phyloP scores from a whole-genome alignment of 208 protist species.

The Crithidia mellificae region DNA sequence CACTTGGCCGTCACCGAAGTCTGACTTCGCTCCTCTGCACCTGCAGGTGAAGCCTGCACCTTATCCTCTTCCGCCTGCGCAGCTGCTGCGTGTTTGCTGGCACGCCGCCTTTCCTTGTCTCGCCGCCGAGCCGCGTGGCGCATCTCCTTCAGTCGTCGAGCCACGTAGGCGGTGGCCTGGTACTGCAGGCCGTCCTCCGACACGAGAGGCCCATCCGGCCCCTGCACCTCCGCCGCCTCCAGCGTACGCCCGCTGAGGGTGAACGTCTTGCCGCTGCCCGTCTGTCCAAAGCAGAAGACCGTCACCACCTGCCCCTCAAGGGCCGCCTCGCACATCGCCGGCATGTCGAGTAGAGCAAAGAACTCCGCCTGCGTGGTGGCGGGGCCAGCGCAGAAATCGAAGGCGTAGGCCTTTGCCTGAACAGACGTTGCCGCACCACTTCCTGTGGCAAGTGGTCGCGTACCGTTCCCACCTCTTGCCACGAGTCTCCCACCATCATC shows the following conservation, averaged over 20 bases:
- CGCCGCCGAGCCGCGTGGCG: slow-evolving; percentile 7
- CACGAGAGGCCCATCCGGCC: slow-evolving; percentile 23
- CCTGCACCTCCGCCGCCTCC: neutral
- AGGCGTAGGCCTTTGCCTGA: slow-evolving; percentile 48
- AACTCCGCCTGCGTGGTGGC: slow-evolving; percentile 52
- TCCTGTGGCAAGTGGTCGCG: no score
- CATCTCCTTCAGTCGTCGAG: slow-evolving; percentile 36
- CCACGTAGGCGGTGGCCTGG: slow-evolving; percentile 59
- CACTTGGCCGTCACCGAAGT: slow-evolving; percentile 36
- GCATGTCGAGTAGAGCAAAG: slow-evolving; percentile 53
- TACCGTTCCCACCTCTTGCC: no score
- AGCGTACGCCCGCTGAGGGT: slow-evolving; percentile 77
- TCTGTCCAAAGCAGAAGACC: slow-evolving; percentile 90
- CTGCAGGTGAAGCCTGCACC: no score
- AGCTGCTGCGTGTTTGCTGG: no score
- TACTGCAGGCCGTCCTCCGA: slow-evolving; percentile 78
- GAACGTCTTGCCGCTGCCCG: slow-evolving; percentile 89
- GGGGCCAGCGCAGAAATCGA: slow-evolving; percentile 68
- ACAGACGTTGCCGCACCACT: no score
- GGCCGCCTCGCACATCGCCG: slow-evolving; percentile 73
- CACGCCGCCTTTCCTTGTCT: neutral
- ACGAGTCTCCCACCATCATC: no score
- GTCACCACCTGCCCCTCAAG: slow-evolving; percentile 75
- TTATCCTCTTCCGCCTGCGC: no score
- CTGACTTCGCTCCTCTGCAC: no score